Conservation (phyloP, 768 basidiomycete species). For the Ramaria sp. region DNA sequence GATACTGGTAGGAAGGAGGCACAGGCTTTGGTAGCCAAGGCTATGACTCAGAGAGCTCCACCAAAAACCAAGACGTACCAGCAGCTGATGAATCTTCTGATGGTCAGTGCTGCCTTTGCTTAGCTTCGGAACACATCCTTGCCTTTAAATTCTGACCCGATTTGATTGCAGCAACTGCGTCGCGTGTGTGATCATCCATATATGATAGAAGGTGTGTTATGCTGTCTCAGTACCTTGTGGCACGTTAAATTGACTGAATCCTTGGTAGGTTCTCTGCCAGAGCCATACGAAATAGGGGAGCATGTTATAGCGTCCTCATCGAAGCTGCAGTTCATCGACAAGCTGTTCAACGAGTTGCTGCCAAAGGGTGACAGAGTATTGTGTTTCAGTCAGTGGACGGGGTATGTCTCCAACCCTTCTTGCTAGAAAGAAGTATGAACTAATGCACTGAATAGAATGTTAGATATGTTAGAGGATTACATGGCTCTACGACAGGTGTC, state of each 20-base stretch:
- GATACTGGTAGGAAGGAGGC: constrained; percentile 31
- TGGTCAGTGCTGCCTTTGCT: constrained; percentile 19
- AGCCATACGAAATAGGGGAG: constrained; percentile 39
- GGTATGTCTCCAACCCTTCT: constrained; percentile 20
- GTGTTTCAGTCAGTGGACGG: constrained; percentile 45
- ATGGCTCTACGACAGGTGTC: constrained; percentile 45
- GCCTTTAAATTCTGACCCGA: neutral
- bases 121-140: neutral
- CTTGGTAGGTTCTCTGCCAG: constrained; percentile 33
- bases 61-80: constrained; percentile 28
- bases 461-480: constrained; percentile 60
- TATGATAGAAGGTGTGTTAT: constrained; percentile 9
- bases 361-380: constrained; percentile 53
- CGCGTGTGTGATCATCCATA: constrained; percentile 56
- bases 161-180: constrained; percentile 34
- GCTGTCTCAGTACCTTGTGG: constrained; percentile 30
- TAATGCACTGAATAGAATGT: constrained; percentile 34
- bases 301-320: constrained; percentile 46
- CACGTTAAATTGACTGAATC: constrained; percentile 23
- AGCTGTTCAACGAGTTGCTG: constrained; percentile 41
- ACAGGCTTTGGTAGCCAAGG: constrained; percentile 15
- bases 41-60: neutral
- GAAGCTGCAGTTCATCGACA: constrained; percentile 48
- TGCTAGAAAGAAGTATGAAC: neutral
- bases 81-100: constrained; percentile 54